phyloP scores from a whole-genome alignment of 2,329 filamentous ascomycete species.

The Hymenotorrendiella dingleyae region DNA sequence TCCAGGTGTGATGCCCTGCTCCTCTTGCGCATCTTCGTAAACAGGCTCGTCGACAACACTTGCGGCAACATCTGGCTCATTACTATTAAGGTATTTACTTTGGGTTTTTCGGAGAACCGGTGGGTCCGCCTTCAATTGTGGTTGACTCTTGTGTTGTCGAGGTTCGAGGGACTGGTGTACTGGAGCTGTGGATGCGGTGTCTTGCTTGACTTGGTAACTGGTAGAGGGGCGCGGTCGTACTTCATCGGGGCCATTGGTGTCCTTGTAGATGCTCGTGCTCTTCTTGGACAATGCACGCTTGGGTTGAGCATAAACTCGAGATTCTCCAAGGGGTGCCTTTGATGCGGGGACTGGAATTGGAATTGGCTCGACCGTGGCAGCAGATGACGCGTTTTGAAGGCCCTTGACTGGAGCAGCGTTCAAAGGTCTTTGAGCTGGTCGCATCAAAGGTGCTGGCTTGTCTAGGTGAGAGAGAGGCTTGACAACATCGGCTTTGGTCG shows the following conservation, averaged over 20 bases:
- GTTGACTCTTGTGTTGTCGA: constrained; percentile 27
- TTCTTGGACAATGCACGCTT: constrained; percentile 45
- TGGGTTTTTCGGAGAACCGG: constrained; percentile 21
- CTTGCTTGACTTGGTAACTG: constrained; percentile 27
- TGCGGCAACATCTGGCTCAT: constrained; percentile 7
- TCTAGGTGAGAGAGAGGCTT: constrained; percentile 28
- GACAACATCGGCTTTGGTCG: constrained; percentile 20
- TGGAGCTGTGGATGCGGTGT: constrained; percentile 20
- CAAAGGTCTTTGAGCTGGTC: constrained; percentile 58
- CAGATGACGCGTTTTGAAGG: constrained; percentile 6
- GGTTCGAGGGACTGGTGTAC: constrained; percentile 26
- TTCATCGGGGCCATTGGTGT: constrained; percentile 33
- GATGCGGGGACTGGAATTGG: constrained; percentile 16
- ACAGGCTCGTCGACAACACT: constrained; percentile 14
- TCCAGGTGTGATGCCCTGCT: constrained; percentile 1
- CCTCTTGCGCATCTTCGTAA: constrained; percentile 16
- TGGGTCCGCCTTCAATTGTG: constrained; percentile 23
- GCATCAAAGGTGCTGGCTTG: constrained; percentile 42
- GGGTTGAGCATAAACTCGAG: constrained; percentile 28
- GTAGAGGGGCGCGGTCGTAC: constrained; percentile 5
- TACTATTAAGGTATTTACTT: constrained; percentile 19
- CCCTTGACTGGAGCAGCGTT: constrained; percentile 19
- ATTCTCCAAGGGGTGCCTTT: constrained; percentile 29
- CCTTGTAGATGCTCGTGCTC: constrained; percentile 48
- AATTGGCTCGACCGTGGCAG: constrained; percentile 7